Evolutionary conservation across 805 yeast genomes (phyloP).

Genomic region (Hanseniaspora lindneri): DNA sequence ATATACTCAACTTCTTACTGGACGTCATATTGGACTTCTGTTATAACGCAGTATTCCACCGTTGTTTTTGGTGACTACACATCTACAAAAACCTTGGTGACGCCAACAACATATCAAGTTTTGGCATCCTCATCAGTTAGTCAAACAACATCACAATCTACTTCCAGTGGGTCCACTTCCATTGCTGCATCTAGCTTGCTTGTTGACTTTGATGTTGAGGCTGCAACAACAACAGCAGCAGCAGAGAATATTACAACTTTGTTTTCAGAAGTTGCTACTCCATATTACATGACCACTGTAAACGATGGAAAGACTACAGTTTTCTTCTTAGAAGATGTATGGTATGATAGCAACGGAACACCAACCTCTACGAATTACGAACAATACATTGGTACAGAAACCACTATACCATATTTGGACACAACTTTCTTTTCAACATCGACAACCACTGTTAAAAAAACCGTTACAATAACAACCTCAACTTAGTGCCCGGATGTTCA

Average conservation of each 20-base stretch:
- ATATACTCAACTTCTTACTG: constrained; percentile 22
- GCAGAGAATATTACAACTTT: not conserved
- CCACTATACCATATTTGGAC: not conserved
- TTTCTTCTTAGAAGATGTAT: constrained; percentile 16
- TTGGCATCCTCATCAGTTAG: constrained; percentile 12
- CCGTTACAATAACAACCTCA: constrained; percentile 5
- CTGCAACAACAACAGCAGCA: constrained; percentile 1
- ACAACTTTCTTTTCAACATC: constrained; percentile 10
- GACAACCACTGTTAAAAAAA: constrained; percentile 6
- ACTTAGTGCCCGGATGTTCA: no score
- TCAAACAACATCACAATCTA: not conserved
- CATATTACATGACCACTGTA: constrained; percentile 11
- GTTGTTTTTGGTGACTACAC: constrained; percentile 24
- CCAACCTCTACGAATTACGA: constrained; percentile 17
- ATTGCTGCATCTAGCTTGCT: not conserved
- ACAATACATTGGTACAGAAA: constrained; percentile 12
- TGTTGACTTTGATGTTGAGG: not conserved
- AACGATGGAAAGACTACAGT: constrained; percentile 12
- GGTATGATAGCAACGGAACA: constrained; percentile 12
- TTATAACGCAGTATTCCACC: constrained; percentile 22
- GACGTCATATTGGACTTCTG: constrained; percentile 27
- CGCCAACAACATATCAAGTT: constrained; percentile 16
- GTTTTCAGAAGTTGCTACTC: constrained; percentile 4
- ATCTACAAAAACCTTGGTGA: constrained; percentile 18
- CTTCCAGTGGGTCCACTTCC: constrained; percentile 16